phyloP scores from a whole-genome alignment of 441 rosid species.

The Aquilaria agallochum region DNA sequence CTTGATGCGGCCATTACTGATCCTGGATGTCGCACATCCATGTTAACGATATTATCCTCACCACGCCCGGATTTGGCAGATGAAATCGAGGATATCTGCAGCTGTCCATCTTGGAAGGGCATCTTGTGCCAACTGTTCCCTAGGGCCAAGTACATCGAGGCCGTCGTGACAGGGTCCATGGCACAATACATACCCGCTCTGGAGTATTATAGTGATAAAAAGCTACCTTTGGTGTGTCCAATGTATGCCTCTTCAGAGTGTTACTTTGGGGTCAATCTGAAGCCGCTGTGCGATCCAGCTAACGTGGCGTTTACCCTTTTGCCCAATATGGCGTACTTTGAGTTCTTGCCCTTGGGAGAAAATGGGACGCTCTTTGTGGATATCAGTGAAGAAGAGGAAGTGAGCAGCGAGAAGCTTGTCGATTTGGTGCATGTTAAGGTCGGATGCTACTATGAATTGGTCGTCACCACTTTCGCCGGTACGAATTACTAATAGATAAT shows the following conservation, averaged over 20 bases:
- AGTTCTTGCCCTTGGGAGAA: constrained; percentile 73
- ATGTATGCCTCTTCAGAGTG: constrained; percentile 98
- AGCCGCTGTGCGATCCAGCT: constrained; percentile 68
- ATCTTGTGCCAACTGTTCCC: constrained; percentile 83
- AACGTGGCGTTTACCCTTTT: constrained; percentile 79
- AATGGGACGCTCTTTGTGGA: constrained; percentile 51
- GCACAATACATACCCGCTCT: constrained; percentile 84
- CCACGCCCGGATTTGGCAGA: constrained; percentile 61
- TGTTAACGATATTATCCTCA: constrained; percentile 36
- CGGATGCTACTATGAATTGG: constrained; percentile 77
- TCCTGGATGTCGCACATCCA: constrained; percentile 51
- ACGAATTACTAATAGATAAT: constrained; percentile 9
- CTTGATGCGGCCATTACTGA: constrained; percentile 56
- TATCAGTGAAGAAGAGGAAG: constrained; percentile 51
- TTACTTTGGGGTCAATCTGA: constrained; percentile 86
- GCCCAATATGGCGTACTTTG: constrained; percentile 92
- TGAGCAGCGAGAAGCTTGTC: constrained; percentile 46
- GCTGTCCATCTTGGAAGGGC: constrained; percentile 73
- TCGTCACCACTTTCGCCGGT: constrained; percentile 88
- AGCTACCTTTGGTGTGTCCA: constrained; percentile 73
- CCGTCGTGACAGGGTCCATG: constrained; percentile 92
- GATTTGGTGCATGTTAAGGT: constrained; percentile 62
- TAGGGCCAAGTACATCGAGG: constrained; percentile 78
- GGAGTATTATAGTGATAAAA: constrained; percentile 58
- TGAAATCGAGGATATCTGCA: constrained; percentile 68